phyloP scores from a whole-genome alignment of 768 basidiomycete genomes.

The Russula sp. region DNA sequence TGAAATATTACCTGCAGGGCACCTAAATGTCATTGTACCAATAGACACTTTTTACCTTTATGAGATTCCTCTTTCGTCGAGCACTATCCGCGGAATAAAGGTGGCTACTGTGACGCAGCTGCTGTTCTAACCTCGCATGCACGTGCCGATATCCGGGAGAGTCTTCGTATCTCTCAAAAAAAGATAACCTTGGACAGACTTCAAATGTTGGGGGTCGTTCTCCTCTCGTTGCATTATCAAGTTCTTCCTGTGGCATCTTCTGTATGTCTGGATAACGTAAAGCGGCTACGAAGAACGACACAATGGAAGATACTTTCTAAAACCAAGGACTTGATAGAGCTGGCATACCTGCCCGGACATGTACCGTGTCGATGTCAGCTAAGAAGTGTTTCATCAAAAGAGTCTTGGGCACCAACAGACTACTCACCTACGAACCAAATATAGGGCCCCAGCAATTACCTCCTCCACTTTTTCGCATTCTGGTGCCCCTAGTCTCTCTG shows the following conservation, averaged over 20 bases:
- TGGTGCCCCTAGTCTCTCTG: too few species aligned
- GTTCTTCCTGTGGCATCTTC: not conserved
- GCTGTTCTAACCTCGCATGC: too few species aligned
- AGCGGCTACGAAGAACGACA: not conserved
- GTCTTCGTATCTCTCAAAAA: too few species aligned
- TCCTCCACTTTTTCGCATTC: too few species aligned
- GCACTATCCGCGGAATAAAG: too few species aligned
- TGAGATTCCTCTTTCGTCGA: too few species aligned
- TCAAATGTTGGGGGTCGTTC: not conserved
- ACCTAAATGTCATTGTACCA: not conserved
- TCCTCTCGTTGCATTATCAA: not conserved
- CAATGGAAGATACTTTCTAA: not conserved
- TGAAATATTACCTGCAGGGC: not conserved
- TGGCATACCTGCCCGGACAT: not conserved
- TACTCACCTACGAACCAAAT: too few species aligned
- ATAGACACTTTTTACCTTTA: not conserved
- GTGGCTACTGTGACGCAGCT: too few species aligned
- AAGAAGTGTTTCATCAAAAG: not conserved
- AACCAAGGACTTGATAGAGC: not conserved
- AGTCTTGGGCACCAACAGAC: not conserved
- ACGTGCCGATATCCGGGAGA: too few species aligned
- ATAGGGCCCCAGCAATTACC: too few species aligned
- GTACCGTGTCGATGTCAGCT: too few species aligned
- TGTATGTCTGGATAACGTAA: not conserved
- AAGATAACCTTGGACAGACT: not conserved